These are phyloP conservation scores for Calocybe gangraenosa DNA, from an alignment of 768 basidiomycete genomes.

Conservation along the genomic window DNA sequence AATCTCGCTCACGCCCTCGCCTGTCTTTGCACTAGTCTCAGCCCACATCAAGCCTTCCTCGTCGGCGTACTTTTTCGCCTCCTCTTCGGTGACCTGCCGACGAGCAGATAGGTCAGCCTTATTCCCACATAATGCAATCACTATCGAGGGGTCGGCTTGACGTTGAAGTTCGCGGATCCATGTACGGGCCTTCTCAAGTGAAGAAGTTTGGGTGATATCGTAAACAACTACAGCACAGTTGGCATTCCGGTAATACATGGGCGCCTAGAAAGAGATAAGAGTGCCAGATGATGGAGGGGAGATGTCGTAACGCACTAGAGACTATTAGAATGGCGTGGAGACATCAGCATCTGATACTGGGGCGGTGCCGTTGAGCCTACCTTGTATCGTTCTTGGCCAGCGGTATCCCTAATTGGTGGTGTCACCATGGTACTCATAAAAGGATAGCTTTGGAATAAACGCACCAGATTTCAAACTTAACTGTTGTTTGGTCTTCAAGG, in stretches of 20 bases:
- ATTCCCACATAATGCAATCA: conserved; percentile 96
- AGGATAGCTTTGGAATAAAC: conserved; percentile 17
- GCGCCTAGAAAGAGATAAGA: conserved; percentile 47
- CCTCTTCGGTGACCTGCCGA: conserved; percentile 82
- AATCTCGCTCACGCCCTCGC: conserved; percentile 81
- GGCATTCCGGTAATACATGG: conserved; percentile 96
- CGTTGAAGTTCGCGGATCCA: conserved; percentile 98
- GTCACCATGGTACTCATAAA: conserved; percentile 2
- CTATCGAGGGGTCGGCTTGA: conserved; percentile 95
- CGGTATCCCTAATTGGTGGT: conserved; percentile 71
- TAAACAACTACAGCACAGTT: conserved; percentile 94
- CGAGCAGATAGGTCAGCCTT: conserved; percentile 85
- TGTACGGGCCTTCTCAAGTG: conserved; percentile 90
- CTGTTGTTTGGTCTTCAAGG: conserved; percentile 81
- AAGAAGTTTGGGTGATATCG: conserved; percentile 90
- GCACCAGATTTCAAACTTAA: conserved; percentile 98
- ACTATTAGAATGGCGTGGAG: conserved; percentile 9
- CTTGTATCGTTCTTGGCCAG: conserved; percentile 95
- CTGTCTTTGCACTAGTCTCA: conserved; percentile 88
- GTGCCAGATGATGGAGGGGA: conserved; percentile 3
- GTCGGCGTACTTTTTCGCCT: conserved; percentile 88
- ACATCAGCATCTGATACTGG: conserved; percentile 10
- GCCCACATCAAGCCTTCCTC: conserved; percentile 93
- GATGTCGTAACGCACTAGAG: conserved; percentile 37
- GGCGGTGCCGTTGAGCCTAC: conserved; percentile 30